These are phyloP conservation scores for Aspergillus nomiae DNA, from an alignment of 2,329 filamentous ascomycete species.

Conservation along the genomic window DNA sequence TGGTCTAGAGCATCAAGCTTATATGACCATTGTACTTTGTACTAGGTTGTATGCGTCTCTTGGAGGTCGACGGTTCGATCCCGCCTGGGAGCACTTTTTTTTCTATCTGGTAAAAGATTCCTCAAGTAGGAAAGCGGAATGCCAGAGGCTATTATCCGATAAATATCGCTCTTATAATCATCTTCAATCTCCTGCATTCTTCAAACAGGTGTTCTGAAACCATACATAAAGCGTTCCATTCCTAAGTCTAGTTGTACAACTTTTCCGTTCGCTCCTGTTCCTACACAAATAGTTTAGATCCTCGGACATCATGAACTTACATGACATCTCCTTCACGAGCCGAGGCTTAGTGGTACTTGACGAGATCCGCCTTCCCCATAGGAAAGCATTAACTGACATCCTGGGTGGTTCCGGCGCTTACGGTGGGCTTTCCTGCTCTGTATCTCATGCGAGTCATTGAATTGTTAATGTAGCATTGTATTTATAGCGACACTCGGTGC, in stretches of 20 bases:
- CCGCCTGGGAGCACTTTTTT: background rate
- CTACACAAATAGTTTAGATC: background rate
- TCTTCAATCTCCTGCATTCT: too few species aligned
- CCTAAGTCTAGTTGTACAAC: too few species aligned
- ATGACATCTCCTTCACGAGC: constrained; percentile 27
- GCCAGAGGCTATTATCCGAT: background rate
- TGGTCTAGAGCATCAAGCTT: background rate
- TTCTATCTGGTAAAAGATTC: too few species aligned
- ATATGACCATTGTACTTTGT: background rate
- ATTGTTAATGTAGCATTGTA: background rate
- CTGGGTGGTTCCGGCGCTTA: constrained; percentile 38
- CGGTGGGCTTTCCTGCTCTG: constrained; percentile 13
- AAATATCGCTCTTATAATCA: background rate
- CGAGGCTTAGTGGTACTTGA: constrained; percentile 40
- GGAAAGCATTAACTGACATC: constrained; percentile 26
- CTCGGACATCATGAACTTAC: background rate
- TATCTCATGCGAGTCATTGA: background rate
- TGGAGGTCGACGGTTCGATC: background rate
- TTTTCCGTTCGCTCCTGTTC: background rate
- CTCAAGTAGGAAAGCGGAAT: background rate
- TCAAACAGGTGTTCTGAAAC: too few species aligned
- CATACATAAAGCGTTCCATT: too few species aligned
- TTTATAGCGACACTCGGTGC: constrained; percentile 28
- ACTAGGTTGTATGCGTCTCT: background rate
- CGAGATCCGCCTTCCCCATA: constrained; percentile 33